Evolutionary conservation across 1,139 yeast species (phyloP), one percentile per base, ranked within the genome.

Genomic region (Candida buenavistaensis): DNA sequence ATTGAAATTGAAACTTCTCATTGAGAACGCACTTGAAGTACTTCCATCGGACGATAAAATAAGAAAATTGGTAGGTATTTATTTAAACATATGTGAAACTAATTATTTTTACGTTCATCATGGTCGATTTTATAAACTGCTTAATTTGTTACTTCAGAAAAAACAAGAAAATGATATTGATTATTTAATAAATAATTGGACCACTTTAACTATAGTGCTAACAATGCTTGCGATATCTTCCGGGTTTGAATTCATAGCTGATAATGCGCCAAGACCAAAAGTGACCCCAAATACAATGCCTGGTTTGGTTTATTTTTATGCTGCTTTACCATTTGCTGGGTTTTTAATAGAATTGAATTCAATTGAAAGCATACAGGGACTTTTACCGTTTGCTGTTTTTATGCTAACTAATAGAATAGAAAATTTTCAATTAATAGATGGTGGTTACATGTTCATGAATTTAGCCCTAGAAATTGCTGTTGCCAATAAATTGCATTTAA

Each of bases 231-330:
- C 53, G 2, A 41, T 49, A 9, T 39, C 53, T 4, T 35, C 45
- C 5, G 50, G 48, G 9, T 48, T 41, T 35, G 52, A 48, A 24
- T 47, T 44, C 23, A 55, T 83, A 20, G 84, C 77, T 32, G 66
- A 69, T 2, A 53, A 68, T 5, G 73, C 68, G 32, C 78, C 68
- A 21, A 59, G 54, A 16, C 36, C 43, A 2, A 23, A 29, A 16
- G 19, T 37, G 10, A 17, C 36, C 3, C 31, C 32, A 6, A 62
- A 57, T 19, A 48, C 50, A 14, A 50, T 50, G 23, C 50, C 54
- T 1, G 52, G 53, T 2, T 43, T 45, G 26, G 33, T 28, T 6
- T 50, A 43, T 25, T 50, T 44, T 26, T 43, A 42, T 23, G 46
- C 48, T 10, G 42, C 50, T 20, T 39, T 47, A 26, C 48, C 46